These are phyloP conservation scores for Cucumis sativus DNA, from an alignment of 306 rosid genomes.

Conservation along the genomic window Cucumber_9930_V3 NC_026660.2:19302001-19302500, in stretches of 20 bases:
- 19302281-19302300: slow-evolving; percentile 83
- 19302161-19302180: not conserved
- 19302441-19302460: slow-evolving; percentile 40
- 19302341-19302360: slow-evolving; percentile 51
- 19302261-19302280: not conserved
- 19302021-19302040: no score
- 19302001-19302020: no score
- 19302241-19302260: no score
- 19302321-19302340: slow-evolving; percentile 56
- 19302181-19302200: not conserved
- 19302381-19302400: slow-evolving; percentile 70
- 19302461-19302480: slow-evolving; percentile 56
- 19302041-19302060: no score
- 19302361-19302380: slow-evolving; percentile 51
- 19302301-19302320: slow-evolving; percentile 59
- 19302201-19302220: not conserved
- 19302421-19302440: slow-evolving; percentile 81
- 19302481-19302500: slow-evolving; percentile 34
- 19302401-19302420: slow-evolving; percentile 72
- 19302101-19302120: no score
- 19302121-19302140: no score
- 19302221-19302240: not conserved
- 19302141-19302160: not conserved
- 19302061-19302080: no score
- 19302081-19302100: no score